Percentiles rank a stretch among this genome's conserved stretches.
These are phyloP conservation scores for Trypanosoma lewisi DNA, from an alignment of 208 protist species.

Conservation along the genomic window DNA sequence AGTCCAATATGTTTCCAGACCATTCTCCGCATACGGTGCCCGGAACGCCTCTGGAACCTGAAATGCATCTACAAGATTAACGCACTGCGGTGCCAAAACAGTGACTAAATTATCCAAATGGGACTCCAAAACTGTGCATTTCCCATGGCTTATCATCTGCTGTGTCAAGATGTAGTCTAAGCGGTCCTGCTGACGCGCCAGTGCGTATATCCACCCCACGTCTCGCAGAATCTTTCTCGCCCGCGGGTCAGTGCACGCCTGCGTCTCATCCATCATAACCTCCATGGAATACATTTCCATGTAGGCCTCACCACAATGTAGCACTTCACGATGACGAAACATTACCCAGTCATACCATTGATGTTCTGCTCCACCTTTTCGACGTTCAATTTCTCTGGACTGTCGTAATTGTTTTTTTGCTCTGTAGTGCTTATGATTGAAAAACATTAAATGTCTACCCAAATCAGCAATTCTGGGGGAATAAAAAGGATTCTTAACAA, in stretches of 20 bases:
- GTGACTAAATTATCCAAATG: slow-evolving; percentile 88
- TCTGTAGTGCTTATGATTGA: slow-evolving; percentile 85
- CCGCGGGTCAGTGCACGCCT: slow-evolving; percentile 71
- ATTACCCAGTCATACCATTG: slow-evolving; percentile 90
- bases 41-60: slow-evolving; percentile 55
- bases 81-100: slow-evolving; percentile 84
- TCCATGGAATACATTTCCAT: slow-evolving; percentile 85
- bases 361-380: slow-evolving; percentile 80
- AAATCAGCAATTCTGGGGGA: slow-evolving; percentile 85
- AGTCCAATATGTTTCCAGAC: slow-evolving; percentile 87
- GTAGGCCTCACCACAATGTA: slow-evolving; percentile 88
- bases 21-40: slow-evolving; percentile 51
- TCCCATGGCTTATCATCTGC: slow-evolving; percentile 70
- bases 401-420: slow-evolving; percentile 68
- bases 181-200: slow-evolving; percentile 73
- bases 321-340: slow-evolving; percentile 82
- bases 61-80: slow-evolving; percentile 80
- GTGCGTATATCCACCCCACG: slow-evolving; percentile 85
- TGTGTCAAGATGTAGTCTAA: slow-evolving; percentile 73
- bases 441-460: slow-evolving; percentile 86
- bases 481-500: slow-evolving; percentile 88
- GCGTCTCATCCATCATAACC: slow-evolving; percentile 77
- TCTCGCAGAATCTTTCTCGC: slow-evolving; percentile 84
- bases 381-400: slow-evolving; percentile 78
- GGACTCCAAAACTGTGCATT: slow-evolving; percentile 52